phyloP scores from a whole-genome alignment of 345 rosid species.

The Lepidium aucheri region DNA sequence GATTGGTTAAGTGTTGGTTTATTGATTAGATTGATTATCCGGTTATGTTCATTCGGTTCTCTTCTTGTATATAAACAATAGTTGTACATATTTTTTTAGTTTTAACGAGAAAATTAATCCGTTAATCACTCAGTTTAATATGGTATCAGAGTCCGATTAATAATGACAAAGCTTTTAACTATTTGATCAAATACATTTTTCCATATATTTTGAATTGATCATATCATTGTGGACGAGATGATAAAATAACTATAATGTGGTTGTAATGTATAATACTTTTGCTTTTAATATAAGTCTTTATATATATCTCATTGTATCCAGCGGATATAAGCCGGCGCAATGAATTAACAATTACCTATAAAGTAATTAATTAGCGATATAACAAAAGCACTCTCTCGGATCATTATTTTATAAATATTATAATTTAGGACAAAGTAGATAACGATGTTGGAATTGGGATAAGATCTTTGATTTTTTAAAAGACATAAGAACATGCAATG shows the following conservation, averaged over 20 bases:
- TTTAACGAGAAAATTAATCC: too few relatives aligned
- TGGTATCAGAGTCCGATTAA: too few relatives aligned
- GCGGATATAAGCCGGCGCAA: conserved; percentile 20
- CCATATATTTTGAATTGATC: background rate
- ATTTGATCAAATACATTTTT: too few relatives aligned
- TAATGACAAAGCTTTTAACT: too few relatives aligned
- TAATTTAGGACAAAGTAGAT: conserved; percentile 20
- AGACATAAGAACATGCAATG: conserved; percentile 25
- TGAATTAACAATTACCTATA: background rate
- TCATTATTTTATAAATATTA: too few relatives aligned
- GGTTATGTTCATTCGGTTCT: too few relatives aligned
- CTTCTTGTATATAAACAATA: too few relatives aligned
- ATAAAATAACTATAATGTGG: conserved; percentile 7
- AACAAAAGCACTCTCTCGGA: background rate
- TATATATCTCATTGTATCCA: conserved; percentile 13
- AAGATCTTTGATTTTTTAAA: background rate
- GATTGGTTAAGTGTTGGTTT: too few relatives aligned
- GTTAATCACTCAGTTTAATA: too few relatives aligned
- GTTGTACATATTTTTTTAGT: too few relatives aligned
- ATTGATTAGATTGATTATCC: too few relatives aligned
- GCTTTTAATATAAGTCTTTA: background rate
- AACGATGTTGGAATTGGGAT: conserved; percentile 27
- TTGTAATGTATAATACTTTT: conserved; percentile 6
- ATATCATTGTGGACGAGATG: background rate
- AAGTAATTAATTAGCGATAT: background rate